phyloP scores from a whole-genome alignment of 1,139 yeast genomes.

The Geotrichum bryndzae region DNA sequence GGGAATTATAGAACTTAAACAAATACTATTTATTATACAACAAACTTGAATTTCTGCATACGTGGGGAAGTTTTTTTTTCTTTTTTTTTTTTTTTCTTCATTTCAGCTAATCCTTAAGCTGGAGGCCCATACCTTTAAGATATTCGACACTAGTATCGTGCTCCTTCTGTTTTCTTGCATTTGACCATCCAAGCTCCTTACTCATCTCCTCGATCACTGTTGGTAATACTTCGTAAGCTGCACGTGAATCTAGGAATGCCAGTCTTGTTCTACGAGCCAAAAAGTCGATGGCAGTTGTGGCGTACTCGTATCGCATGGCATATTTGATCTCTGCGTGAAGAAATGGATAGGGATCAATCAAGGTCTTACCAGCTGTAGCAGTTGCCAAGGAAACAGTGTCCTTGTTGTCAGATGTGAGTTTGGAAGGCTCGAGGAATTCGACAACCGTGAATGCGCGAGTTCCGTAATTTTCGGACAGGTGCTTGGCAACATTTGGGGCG shows the following conservation, averaged over 20 bases:
- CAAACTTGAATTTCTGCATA: background rate
- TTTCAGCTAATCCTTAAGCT: background rate
- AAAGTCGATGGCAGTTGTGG: conserved; percentile 84
- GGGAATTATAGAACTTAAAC: background rate
- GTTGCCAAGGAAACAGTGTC: conserved; percentile 36
- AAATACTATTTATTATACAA: background rate
- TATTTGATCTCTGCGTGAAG: conserved; percentile 87
- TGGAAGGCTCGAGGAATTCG: conserved; percentile 41
- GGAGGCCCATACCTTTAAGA: conserved; percentile 40
- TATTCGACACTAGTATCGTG: conserved; percentile 34
- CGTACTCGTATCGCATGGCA: conserved; percentile 75
- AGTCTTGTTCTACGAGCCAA: conserved; percentile 89
- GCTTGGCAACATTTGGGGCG: conserved; percentile 72
- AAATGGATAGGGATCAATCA: conserved; percentile 70
- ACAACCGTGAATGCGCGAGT: conserved; percentile 69
- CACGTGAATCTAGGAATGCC: conserved; percentile 84
- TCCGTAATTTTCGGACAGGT: conserved; percentile 83
- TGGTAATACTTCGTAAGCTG: conserved; percentile 75
- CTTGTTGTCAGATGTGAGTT: background rate
- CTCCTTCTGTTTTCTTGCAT: conserved; percentile 52
- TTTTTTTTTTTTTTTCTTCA: no score
- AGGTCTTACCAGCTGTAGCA: conserved; percentile 33
- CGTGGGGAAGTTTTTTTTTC: no score
- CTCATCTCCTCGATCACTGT: conserved; percentile 85
- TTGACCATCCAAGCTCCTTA: conserved; percentile 69